Evolutionary conservation across 2,329 filamentous ascomycete genomes (phyloP).

Genomic region (Cryphonectria naterciae): DNA sequence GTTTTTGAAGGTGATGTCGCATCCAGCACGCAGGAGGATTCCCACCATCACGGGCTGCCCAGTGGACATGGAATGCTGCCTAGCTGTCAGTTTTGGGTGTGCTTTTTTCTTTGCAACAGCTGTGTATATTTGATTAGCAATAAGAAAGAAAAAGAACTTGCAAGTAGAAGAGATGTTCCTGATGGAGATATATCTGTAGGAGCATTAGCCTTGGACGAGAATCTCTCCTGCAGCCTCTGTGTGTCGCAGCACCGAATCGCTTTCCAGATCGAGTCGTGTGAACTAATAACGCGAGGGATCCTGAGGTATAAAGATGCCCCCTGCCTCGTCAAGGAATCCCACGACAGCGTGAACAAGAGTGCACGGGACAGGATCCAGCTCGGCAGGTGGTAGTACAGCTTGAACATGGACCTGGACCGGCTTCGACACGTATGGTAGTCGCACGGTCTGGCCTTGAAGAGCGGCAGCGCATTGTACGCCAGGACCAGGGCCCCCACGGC

Average conservation of each 20-base stretch:
- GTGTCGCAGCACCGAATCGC: background rate
- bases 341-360: constrained; percentile 1
- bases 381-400: background rate
- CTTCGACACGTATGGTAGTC: background rate
- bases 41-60: background rate
- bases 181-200: background rate
- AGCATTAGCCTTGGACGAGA: background rate
- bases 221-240: background rate
- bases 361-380: background rate
- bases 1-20: constrained; percentile 2
- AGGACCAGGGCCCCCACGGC: background rate
- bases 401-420: background rate
- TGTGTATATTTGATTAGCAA: background rate
- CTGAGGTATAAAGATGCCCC: background rate
- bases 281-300: background rate
- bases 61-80: background rate
- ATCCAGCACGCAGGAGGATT: background rate
- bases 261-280: background rate
- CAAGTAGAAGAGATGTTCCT: background rate
- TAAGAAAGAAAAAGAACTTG: background rate
- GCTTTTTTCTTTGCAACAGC: background rate
- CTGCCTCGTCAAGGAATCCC: background rate
- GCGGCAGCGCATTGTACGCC: background rate
- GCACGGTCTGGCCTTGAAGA: constrained; percentile 3
- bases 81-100: background rate